Conservation (phyloP, 768 basidiomycete genomes). For the Pisolithus orientalis region DNA sequence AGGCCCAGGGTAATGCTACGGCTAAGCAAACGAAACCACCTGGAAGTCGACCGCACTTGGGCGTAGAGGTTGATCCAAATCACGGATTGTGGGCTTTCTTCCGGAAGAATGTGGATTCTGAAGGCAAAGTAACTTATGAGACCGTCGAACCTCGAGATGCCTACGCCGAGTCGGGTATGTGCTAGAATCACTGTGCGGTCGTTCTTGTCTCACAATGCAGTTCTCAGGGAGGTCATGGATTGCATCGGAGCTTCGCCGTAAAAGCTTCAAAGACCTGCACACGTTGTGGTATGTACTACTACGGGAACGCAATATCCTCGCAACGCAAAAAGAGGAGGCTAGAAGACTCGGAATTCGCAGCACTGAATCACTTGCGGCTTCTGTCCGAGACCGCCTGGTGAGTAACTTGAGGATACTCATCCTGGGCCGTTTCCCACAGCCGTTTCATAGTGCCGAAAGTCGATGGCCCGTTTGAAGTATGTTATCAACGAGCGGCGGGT, state of each 20-base stretch:
- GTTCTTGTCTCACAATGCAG: constrained; percentile 2
- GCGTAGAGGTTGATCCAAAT: constrained; percentile 42
- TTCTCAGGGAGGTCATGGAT: constrained; percentile 78
- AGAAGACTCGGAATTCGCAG: constrained; percentile 49
- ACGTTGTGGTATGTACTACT: constrained; percentile 90
- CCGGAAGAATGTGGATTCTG: constrained; percentile 44
- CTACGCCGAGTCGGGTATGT: constrained; percentile 33
- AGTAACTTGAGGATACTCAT: constrained; percentile 8
- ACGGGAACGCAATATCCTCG: constrained; percentile 85
- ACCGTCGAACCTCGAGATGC: constrained; percentile 32
- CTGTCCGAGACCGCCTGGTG: constrained; percentile 40
- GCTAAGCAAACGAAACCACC: constrained; percentile 14
- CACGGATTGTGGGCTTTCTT: constrained; percentile 81
- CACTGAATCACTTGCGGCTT: constrained; percentile 20
- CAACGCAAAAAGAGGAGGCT: constrained; percentile 78
- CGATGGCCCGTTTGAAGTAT: constrained; percentile 94
- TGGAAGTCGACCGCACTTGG: constrained; percentile 37
- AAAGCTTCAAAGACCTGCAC: constrained; percentile 91
- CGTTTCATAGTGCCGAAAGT: constrained; percentile 68
- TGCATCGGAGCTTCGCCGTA: constrained; percentile 79
- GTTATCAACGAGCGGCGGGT: constrained; percentile 86
- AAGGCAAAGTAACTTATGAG: constrained; percentile 51
- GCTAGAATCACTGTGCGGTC: background rate
- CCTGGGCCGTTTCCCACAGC: constrained; percentile 4
- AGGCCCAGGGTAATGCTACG: background rate